Evolutionary conservation across 2,329 filamentous ascomycete species (phyloP).

Genomic region (Alternaria tenuissima): DNA sequence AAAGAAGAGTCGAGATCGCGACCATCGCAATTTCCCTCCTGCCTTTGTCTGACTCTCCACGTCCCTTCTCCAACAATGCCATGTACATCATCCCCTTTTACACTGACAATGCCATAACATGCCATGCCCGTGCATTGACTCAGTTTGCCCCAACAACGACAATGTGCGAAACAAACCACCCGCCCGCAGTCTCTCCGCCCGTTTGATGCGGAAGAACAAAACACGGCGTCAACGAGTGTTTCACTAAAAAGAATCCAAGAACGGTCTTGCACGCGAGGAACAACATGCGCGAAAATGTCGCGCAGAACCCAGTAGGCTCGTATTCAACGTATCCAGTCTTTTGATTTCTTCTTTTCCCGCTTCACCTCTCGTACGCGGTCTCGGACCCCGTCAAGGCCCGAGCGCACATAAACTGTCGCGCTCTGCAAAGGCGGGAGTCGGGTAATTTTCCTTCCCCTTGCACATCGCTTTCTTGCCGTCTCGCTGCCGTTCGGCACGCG

Average conservation of each 20-base stretch:
- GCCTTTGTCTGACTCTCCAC: slow-evolving; percentile 4
- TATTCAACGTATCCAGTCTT: background rate
- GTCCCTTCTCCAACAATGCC: slow-evolving; percentile 6
- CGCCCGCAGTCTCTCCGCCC: slow-evolving; percentile 3
- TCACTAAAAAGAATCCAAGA: slow-evolving; percentile 4
- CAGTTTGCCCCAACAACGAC: slow-evolving; percentile 1
- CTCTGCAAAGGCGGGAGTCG: slow-evolving; percentile 17
- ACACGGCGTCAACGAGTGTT: slow-evolving; percentile 6
- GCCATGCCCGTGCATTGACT: background rate
- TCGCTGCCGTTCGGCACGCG: slow-evolving; percentile 12
- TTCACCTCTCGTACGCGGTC: slow-evolving; percentile 2
- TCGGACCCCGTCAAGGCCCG: slow-evolving; percentile 8
- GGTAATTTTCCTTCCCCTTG: slow-evolving; percentile 12
- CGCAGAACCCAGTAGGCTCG: slow-evolving; percentile 11
- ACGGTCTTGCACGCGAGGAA: background rate
- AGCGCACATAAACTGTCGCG: slow-evolving; percentile 3
- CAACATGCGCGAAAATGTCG: slow-evolving; percentile 1
- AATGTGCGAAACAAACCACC: background rate
- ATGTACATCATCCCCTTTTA: slow-evolving; percentile 4
- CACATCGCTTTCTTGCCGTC: background rate
- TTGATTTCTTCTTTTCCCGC: background rate
- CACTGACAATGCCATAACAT: background rate
- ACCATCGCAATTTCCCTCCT: slow-evolving; percentile 17
- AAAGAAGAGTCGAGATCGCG: background rate
- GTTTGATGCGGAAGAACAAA: background rate